Base-by-base conservation (phyloP, 2,329 filamentous ascomycete genomes). In the Ophiostoma triangulosporum region DNA sequence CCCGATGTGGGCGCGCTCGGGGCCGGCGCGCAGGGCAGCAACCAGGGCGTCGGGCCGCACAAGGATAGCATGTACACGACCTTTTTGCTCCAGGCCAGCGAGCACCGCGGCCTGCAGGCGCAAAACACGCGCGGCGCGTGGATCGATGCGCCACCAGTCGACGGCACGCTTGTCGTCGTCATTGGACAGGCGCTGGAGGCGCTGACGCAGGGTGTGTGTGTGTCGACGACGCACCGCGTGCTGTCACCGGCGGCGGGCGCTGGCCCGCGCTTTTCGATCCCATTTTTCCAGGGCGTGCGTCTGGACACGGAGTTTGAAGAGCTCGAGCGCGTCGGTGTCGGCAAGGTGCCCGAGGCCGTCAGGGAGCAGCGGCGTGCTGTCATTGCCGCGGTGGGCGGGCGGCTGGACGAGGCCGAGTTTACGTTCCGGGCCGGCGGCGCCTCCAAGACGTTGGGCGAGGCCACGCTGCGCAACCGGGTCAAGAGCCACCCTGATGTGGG, bases 401-500 rank as follows among this genome's bases (percentile, higher is more conserved):
- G 78, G 36, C 65, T 80, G 43, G 84, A 88, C 61, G 86, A 90
- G 62, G 86, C 91, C 46, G 88, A 94, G 70, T 94, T 93, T 65
- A 93, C 88, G 2, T 94, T 94, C 63, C 76, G 82, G 24, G 81
- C 75, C 57, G 86, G 86, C 15, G 73, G 79, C 54, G 78, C 74
- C 63, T 77, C 80, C 15, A 80, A 77, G 64, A 83, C 77, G 59
- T 69, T 94, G 8, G 88, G 88, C 4, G 87, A 94, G 72, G 88
- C 88, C 11, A 94, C 87, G 55, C 69, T 95, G 64, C 77, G 86
- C 69, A 95, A 94, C 68, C 71, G 88, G 14, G 76, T 94, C 60
- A 93, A 90, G 75, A 89, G 84, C 60, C 88, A 95, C 69, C 85
- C 84, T 3, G 88, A 94, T 65, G 88, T 95, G 1, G 87, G 86